Evolutionary conservation across 1,284 basidiomycete species (phyloP), one percentile per base, ranked within the genome.

Genomic region (Apiotrichum laibachii): DNA sequence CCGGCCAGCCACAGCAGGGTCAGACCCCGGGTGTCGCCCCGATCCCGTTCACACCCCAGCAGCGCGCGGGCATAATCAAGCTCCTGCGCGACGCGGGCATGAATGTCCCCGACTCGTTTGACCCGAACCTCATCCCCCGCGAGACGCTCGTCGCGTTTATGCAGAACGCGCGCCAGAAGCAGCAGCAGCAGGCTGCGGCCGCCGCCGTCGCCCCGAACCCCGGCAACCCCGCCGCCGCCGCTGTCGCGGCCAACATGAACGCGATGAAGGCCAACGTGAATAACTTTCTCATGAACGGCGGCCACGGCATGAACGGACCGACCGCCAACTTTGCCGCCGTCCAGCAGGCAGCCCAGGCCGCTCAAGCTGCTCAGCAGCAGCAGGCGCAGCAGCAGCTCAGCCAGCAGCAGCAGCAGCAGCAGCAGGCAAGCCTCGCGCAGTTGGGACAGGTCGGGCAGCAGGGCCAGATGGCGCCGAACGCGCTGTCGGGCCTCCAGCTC

Each of bases 81-180:
- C 53, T 65, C 15, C 49, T 65, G 44, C 53, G 53, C 39, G 54
- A 59, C n/a, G 50, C 58, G 2, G 56, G 53, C n/a, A 33, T 67
- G 42, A 50, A 52, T 31, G 47, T 67, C 15, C 47, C 53, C n/a
- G 57, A 60, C 43, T 50, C 40, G 19, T 59, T 67, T 37, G 61
- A 65, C 45, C 63, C 63, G 26, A 53, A 59, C 26, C 46, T 49
- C 22, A 58, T 67, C 13, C 64, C 63, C 8, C 57, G 56, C 47
- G 63, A 65, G 15, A 48, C 53, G 42, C 54, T 63, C 1, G 47
- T 59, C 1, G 21, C 44, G 22, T 56, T 63, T 43, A 57, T 63
- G 34, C 53, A 50, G 21, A 39, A 33, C n/a, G 62, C 62, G 2
- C 55, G 58, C 2, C 56, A 55, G 53, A 46, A 34, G 21, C 59